These are phyloP conservation scores for Heliamphora exappendiculata DNA, from an alignment of 148 eudicot genomes.

Conservation along the genomic window DNA sequence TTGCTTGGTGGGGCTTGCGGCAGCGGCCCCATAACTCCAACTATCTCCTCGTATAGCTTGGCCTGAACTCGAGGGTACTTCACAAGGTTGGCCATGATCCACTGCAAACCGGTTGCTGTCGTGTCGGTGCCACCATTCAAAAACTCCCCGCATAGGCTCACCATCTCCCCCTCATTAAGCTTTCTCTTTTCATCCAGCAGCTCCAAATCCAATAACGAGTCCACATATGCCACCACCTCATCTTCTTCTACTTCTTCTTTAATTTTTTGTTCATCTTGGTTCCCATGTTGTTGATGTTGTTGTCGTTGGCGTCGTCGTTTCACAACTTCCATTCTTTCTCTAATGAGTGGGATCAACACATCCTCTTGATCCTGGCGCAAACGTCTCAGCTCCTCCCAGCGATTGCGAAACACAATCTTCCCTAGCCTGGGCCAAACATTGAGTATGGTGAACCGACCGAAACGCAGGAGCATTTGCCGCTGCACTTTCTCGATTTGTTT, in stretches of 20 bases:
- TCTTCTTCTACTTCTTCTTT: not conserved
- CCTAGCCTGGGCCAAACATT: too few relatives aligned
- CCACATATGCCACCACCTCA: slow-evolving; percentile 40
- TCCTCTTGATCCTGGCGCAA: slow-evolving; percentile 29
- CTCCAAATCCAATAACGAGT: slow-evolving; percentile 40
- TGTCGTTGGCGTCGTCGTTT: not conserved
- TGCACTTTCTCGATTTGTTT: too few relatives aligned
- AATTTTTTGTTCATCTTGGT: too few relatives aligned
- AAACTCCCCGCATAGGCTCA: too few relatives aligned
- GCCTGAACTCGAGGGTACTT: slow-evolving; percentile 33
- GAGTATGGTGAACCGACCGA: too few relatives aligned
- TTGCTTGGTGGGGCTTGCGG: too few relatives aligned
- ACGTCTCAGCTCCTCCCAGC: slow-evolving; percentile 43
- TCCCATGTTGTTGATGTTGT: too few relatives aligned
- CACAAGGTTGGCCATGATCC: slow-evolving; percentile 82
- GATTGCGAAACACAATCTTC: slow-evolving; percentile 33
- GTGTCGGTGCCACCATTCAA: slow-evolving; percentile 67
- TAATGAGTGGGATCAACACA: slow-evolving; percentile 43
- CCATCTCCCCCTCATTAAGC: slow-evolving; percentile 32
- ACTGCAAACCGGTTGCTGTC: slow-evolving; percentile 56
- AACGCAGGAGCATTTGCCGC: too few relatives aligned
- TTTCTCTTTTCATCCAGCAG: slow-evolving; percentile 32
- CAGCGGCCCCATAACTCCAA: slow-evolving; percentile 23
- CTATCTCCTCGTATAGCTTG: slow-evolving; percentile 48
- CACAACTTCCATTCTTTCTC: slow-evolving; percentile 22